These are phyloP conservation scores for Saccharomyces hybrid DNA, from an alignment of 1,139 yeast genomes.

Conservation along the genomic window DNA sequence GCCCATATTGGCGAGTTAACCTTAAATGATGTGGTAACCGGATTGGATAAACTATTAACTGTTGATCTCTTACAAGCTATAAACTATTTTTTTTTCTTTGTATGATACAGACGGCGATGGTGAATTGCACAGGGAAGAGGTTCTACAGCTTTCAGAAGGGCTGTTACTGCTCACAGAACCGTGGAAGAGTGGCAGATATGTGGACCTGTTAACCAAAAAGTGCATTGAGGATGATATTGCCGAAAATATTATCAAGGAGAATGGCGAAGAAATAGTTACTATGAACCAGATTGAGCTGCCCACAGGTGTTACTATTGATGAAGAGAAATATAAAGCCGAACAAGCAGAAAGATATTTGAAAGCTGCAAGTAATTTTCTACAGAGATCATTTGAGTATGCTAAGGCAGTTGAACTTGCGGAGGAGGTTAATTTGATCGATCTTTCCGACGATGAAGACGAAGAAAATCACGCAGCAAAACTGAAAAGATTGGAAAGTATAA, in stretches of 20 bases:
- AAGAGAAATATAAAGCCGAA: conserved; percentile 53
- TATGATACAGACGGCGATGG: conserved; percentile 61
- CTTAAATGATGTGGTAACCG: conserved; percentile 61
- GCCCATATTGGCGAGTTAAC: conserved; percentile 49
- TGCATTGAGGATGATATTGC: conserved; percentile 61
- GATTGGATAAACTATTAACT: conserved; percentile 62
- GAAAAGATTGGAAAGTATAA: conserved; percentile 38
- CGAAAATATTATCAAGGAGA: conserved; percentile 42
- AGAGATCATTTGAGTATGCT: conserved; percentile 85
- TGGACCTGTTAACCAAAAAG: conserved; percentile 53
- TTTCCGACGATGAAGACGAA: conserved; percentile 32
- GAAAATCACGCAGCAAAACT: conserved; percentile 20
- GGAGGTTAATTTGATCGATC: conserved; percentile 36
- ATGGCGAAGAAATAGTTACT: conserved; percentile 26
- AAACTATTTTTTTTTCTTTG: conserved; percentile 65
- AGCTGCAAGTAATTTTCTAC: conserved; percentile 81
- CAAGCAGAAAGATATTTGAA: conserved; percentile 77
- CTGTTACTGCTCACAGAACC: conserved; percentile 74
- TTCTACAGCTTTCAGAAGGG: conserved; percentile 80
- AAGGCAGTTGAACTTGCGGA: conserved; percentile 53
- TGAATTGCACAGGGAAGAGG: conserved; percentile 67
- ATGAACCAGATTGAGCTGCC: conserved; percentile 45
- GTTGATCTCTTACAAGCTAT: conserved; percentile 72
- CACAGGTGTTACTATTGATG: conserved; percentile 52
- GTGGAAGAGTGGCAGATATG: conserved; percentile 60